phyloP scores from a whole-genome alignment of 495 filamentous ascomycete species.

The Penicillium psychrofluorescens region DNA sequence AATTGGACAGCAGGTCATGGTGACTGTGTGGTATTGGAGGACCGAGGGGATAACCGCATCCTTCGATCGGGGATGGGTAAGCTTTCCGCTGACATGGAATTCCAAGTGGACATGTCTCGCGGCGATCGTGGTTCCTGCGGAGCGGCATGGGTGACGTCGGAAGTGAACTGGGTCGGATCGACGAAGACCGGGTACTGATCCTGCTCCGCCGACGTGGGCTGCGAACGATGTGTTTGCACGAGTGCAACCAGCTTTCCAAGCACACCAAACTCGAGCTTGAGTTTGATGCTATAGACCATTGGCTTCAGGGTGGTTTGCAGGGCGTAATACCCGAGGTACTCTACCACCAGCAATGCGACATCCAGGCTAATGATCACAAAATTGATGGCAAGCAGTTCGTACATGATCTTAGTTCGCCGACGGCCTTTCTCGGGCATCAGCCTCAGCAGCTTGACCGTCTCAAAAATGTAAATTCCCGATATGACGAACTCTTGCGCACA shows the following conservation, averaged over 20 bases:
- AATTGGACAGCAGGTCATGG: conserved; percentile 4
- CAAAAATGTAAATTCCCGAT: conserved; percentile 49
- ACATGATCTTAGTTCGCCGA: conserved; percentile 36
- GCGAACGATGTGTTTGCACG: conserved; percentile 23
- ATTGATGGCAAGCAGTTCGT: conserved; percentile 51
- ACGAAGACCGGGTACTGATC: conserved; percentile 34
- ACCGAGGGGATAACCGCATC: conserved; percentile 13
- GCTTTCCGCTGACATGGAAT: conserved; percentile 28
- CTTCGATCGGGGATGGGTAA: conserved; percentile 20
- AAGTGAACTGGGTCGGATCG: conserved; percentile 26
- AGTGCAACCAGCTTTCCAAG: conserved; percentile 36
- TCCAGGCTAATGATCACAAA: conserved; percentile 46
- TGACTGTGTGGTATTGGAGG: conserved; percentile 6
- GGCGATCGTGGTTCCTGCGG: conserved; percentile 9
- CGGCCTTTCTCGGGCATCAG: conserved; percentile 32
- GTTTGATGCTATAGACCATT: conserved; percentile 54
- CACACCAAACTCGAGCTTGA: conserved; percentile 56
- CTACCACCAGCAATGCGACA: conserved; percentile 45
- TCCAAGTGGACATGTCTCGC: conserved; percentile 15
- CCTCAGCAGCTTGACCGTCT: conserved; percentile 40
- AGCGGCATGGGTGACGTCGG: conserved; percentile 31
- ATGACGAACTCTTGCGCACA: conserved; percentile 52
- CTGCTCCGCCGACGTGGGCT: conserved; percentile 26
- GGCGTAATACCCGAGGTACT: conserved; percentile 45
- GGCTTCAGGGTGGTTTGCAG: conserved; percentile 50